Evolutionary conservation across 169 alveolate genomes (phyloP).

Genomic region (Plasmodium reichenowi): DNA sequence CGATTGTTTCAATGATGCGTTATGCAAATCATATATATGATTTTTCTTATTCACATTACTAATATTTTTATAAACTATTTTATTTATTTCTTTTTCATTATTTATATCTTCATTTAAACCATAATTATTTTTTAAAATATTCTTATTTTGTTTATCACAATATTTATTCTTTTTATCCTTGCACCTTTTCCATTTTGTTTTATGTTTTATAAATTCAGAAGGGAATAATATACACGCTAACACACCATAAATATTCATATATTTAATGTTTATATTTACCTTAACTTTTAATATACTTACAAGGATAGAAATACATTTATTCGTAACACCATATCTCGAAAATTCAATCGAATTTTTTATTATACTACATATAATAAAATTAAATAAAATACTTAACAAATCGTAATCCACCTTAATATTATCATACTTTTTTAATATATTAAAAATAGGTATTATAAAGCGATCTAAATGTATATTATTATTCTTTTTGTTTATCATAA

Average conservation of each 20-base stretch:
- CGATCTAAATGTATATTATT: not conserved
- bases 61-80: not conserved
- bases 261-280: conserved; percentile 34
- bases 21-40: conserved; percentile 6
- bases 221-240: not conserved
- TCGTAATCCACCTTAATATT: conserved; percentile 8
- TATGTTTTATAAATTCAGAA: conserved; percentile 1
- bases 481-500: conserved; percentile 6
- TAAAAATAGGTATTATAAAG: conserved; percentile 16
- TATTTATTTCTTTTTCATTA: conserved; percentile 9
- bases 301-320: conserved; percentile 31
- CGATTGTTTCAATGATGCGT: too few species aligned
- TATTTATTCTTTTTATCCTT: not conserved
- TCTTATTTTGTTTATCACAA: not conserved
- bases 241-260: conserved; percentile 31
- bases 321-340: not conserved
- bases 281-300: conserved; percentile 41
- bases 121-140: conserved; percentile 8
- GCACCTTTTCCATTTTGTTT: not conserved
- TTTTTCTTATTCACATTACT: not conserved
- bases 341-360: conserved; percentile 6
- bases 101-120: not conserved
- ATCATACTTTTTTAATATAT: conserved; percentile 46
- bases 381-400: conserved; percentile 16
- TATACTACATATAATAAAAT: conserved; percentile 28